These are phyloP conservation scores for Salix udensis DNA, from an alignment of 345 rosid species.

Conservation along the genomic window DNA sequence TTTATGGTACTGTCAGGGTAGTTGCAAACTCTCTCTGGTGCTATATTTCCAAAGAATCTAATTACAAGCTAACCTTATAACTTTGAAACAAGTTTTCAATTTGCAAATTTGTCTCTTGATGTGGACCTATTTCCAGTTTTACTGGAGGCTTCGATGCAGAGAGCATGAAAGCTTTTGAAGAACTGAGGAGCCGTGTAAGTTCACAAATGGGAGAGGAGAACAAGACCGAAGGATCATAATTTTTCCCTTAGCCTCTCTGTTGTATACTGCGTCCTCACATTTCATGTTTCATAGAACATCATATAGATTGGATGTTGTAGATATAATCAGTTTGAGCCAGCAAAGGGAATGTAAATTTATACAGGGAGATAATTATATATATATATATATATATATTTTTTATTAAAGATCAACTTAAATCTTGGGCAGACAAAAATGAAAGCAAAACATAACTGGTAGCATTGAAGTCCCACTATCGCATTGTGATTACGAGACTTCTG, in stretches of 20 bases:
- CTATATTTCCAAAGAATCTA: not conserved
- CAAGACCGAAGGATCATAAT: constrained; percentile 31
- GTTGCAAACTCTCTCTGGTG: not conserved
- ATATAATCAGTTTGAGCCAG: constrained; percentile 10
- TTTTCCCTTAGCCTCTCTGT: constrained; percentile 4
- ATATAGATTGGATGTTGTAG: constrained; percentile 5
- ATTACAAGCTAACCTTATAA: not conserved
- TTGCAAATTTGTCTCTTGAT: not conserved
- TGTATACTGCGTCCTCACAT: constrained; percentile 24
- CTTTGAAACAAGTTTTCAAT: not conserved
- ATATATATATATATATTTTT: too few relatives aligned
- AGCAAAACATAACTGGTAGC: not conserved
- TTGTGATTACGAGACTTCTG: constrained; percentile 66
- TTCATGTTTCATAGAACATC: constrained; percentile 5
- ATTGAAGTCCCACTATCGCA: constrained; percentile 31
- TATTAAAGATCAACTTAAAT: not conserved
- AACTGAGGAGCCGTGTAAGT: constrained; percentile 66
- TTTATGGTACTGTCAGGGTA: not conserved
- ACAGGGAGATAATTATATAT: not conserved
- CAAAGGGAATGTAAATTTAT: not conserved
- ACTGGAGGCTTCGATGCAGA: constrained; percentile 97
- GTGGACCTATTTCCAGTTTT: constrained; percentile 54
- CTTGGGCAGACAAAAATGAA: not conserved
- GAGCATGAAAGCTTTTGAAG: constrained; percentile 99
- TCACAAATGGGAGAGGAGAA: constrained; percentile 46